These are phyloP conservation scores for Blastobotrys peoriensis DNA, from an alignment of 805 yeast species.

Conservation along the genomic window DNA sequence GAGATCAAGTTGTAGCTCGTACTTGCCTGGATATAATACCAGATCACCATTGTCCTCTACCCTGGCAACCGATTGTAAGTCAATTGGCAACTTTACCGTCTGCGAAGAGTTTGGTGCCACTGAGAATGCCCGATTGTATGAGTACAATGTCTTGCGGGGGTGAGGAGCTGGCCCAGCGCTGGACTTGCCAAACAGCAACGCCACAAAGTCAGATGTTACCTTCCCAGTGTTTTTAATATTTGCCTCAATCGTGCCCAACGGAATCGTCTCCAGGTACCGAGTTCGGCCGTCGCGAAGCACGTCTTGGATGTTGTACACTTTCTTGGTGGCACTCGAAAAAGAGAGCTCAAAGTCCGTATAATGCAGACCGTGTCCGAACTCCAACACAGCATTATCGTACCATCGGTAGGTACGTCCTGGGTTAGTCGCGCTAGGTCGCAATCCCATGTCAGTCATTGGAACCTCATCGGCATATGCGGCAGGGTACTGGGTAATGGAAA, in stretches of 20 bases:
- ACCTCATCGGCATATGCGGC: slow-evolving; percentile 8
- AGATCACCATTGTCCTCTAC: slow-evolving; percentile 10
- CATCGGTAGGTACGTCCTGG: slow-evolving; percentile 14
- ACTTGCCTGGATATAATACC: slow-evolving; percentile 10
- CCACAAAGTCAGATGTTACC: slow-evolving; percentile 8
- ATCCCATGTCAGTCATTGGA: slow-evolving; percentile 12
- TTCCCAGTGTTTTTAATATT: slow-evolving; percentile 8
- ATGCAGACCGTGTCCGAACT: slow-evolving; percentile 12
- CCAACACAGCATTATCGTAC: slow-evolving; percentile 10
- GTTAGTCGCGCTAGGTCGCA: slow-evolving; percentile 10
- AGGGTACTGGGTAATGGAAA: slow-evolving; percentile 13
- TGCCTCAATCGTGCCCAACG: slow-evolving; percentile 4
- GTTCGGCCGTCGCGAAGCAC: neutral
- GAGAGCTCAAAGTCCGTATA: slow-evolving; percentile 9
- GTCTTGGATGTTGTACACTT: slow-evolving; percentile 2
- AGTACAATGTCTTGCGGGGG: slow-evolving; percentile 8
- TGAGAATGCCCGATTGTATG: slow-evolving; percentile 5
- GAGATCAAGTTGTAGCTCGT: slow-evolving; percentile 6
- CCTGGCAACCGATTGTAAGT: slow-evolving; percentile 7
- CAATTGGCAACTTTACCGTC: slow-evolving; percentile 1
- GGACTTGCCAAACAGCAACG: slow-evolving; percentile 7
- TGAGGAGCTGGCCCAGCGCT: slow-evolving; percentile 11
- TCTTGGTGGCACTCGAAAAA: neutral
- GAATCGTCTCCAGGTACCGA: slow-evolving; percentile 2
- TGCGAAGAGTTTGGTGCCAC: slow-evolving; percentile 7